phyloP scores from a whole-genome alignment of 306 rosid genomes.

The Cyamopsis tetragonoloba region DNA sequence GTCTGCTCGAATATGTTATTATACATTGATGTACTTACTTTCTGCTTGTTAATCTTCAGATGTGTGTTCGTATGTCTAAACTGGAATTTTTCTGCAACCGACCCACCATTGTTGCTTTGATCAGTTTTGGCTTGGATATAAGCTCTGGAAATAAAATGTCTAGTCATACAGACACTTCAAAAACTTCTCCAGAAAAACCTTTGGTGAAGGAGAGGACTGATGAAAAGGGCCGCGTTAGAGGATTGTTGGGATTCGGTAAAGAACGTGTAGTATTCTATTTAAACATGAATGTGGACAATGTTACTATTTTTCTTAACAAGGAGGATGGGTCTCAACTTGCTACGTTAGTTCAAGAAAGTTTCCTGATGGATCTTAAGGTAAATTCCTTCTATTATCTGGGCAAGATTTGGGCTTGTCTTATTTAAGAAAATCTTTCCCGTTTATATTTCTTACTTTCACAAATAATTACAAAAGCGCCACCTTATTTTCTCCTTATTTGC shows the following conservation, averaged over 20 bases:
- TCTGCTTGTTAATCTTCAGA: conserved; percentile 48
- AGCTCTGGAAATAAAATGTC: conserved; percentile 43
- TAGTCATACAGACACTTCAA: conserved; percentile 27
- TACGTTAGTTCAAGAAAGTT: conserved; percentile 84
- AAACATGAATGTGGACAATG: conserved; percentile 89
- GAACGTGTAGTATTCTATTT: conserved; percentile 76
- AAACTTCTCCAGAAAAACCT: conserved; percentile 42
- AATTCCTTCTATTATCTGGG: conserved; percentile 1
- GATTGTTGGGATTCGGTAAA: conserved; percentile 87
- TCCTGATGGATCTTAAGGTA: conserved; percentile 86
- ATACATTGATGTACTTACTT: conserved; percentile 26
- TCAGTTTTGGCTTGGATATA: conserved; percentile 75
- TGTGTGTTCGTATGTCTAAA: conserved; percentile 85
- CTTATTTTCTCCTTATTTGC: too few relatives aligned
- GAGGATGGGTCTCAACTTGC: conserved; percentile 95
- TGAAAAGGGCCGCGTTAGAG: conserved; percentile 68
- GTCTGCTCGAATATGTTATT: background rate
- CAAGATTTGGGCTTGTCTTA: too few relatives aligned
- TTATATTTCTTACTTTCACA: too few relatives aligned
- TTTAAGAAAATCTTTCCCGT: too few relatives aligned
- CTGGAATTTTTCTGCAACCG: conserved; percentile 89
- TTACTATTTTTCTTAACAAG: conserved; percentile 81
- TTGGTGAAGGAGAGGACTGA: conserved; percentile 58
- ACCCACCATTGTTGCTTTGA: conserved; percentile 87
- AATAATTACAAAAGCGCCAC: too few relatives aligned